Base-by-base conservation (phyloP, 768 basidiomycete genomes). In the Mrakia gelida region DNA sequence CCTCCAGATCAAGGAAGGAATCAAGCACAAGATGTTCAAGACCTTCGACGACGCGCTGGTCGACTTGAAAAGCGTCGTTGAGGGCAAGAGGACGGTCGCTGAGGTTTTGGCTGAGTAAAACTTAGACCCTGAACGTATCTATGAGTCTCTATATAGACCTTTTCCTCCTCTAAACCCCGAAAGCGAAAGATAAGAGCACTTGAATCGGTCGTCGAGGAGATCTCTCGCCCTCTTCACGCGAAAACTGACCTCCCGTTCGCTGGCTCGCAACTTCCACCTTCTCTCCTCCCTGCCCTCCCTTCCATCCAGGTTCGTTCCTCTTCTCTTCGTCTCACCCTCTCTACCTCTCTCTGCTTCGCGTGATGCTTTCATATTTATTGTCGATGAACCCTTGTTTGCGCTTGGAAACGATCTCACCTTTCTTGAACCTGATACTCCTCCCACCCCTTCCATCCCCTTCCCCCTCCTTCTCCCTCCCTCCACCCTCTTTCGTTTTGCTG, bases 1-100 rank as follows among this genome's bases (percentile, higher is more conserved):
- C 34, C 10, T 4, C 8, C 43, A 56, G 67, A 23, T 61, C 43
- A 87, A 89, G 76, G 90, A 94, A 80, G 87, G 88, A 21, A 95
- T 99, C 81, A 88, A 88, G 80, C 93, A 95, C 83, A 86, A 93
- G 49, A 85, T 92, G 3, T 97, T 98, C 84, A 82, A 85, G 54
- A n/a, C 73, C n/a, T 79, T 79, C 30, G 74, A 79, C 34, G 74
- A 79, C 32, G 73, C 70, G 3, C 56, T 75, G 3, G 54, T 84
- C 0, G 86, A 91, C 10, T 89, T 95, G 15, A 85, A 87, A 80
- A 86, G 87, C 45, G 89, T 98, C 59, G 91, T 98, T 5, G 86
- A 87, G n/a, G 93, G 91, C 9, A 85, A 88, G 82, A 89, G 87
- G 84, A 88, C 88, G 2, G 86, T 89, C 70, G 83, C 87, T 67